Evolutionary conservation across 1,139 yeast genomes (phyloP), one percentile per base, ranked within the genome.

Genomic region (Pichia sp.): DNA sequence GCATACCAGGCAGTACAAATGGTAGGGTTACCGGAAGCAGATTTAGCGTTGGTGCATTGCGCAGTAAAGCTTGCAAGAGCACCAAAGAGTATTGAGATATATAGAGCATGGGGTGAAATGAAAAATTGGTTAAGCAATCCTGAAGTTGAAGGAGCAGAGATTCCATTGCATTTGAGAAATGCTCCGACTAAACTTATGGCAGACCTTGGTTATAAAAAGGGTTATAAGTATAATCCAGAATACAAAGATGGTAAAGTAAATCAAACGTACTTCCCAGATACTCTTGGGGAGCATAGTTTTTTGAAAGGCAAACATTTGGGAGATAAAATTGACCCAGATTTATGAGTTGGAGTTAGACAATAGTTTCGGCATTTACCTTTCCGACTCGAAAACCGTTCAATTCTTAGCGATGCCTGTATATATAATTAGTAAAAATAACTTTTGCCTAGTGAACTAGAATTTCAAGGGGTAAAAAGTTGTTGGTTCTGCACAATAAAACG

Each of bases 1-100:
- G 77, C 94, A 0, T 85, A 83, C 56, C 86, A 85, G 39, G 89
- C 96, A 0, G 77, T 85, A 4, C 93, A 86, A 62, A 86, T 84
- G 61, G 72, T 91, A n/a, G 99, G 99, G 0, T 71, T 91, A 74
- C 99, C 99, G 0, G 98, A 93, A 57, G 94, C 94, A 2, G 96
- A 91, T 57, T 70, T 85, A 28, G 78, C 88, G 3, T 64, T 91
- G 36, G 98, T 91, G 0, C 98, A 91, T 53, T 86, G 96, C 60
- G 89, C 95, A 1, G 88, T 84, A 25, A 84, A 88, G 51, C 66
- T 91, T 23, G 95, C 97, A 0, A 65, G 77, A 42, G 94, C 97
- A 0, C 78, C 79, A 1, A 93, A 93, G 60, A 83, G 95, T 5
- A 86, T 89, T 12, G 80, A 81, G 55, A 77, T 93, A 0, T 89